Base-by-base conservation (phyloP, 352 stramenopile genomes). In the Saprolegnia parasitica region DNA sequence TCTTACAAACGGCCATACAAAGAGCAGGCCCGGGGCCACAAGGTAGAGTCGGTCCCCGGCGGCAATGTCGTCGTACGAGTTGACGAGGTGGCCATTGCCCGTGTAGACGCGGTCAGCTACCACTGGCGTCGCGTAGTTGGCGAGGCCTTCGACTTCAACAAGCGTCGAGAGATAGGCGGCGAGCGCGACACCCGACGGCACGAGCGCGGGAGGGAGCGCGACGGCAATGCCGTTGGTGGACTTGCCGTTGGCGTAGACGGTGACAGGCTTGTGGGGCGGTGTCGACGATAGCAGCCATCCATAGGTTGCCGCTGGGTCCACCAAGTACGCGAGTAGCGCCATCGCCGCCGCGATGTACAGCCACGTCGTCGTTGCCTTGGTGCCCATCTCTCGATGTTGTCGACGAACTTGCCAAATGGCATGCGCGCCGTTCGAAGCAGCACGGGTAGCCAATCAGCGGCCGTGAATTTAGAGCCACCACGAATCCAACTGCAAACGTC, bases 91-190 rank as follows among this genome's bases (percentile, higher is more conserved):
- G 40, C 63, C 63, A 8, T 49, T 71, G 21, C 42, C 45, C 13
- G 63, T 71, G 35, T 42, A 71, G 3, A 71, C 63, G 45, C 63
- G 63, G 21, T 71, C 63, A 4, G 63, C 63, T 4, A 71, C 29
- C 18, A 39, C 50, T 21, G 23, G 21, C 35, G 89, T 39, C 26
- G 72, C 70, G 20, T 65, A 42, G 18, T 55, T 57, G 56, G 75
- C 60, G 26, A 84, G 23, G 40, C 67, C 79, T 74, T 91, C 83
- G 23, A 93, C 85, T 4, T 80, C 74, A 20, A 91, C 70, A 72
- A 90, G 89, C 71, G 90, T 84, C 23, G 85, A 91, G 47, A 93
- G 75, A 75, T 91, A 90, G 52, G 82, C 83, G 29, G 85, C 85
- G n/a, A 93, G 70, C 24, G 88, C 81, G 8, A 73, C 57, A 8